These are phyloP conservation scores for Nannochloris sp. DNA, from an alignment of 139 green algal genomes.

Conservation along the genomic window DNA sequence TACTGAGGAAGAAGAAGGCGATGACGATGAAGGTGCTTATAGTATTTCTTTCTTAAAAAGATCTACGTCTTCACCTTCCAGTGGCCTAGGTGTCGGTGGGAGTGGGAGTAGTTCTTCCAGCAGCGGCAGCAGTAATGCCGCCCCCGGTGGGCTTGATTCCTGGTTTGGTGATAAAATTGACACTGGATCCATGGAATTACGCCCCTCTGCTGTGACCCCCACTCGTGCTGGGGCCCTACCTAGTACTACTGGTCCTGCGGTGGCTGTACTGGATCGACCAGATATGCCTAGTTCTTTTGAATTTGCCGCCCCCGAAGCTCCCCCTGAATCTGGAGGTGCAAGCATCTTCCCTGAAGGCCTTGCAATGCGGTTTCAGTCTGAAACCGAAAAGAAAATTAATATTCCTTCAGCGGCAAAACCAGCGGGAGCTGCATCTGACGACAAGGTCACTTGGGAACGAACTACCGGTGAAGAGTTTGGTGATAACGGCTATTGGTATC, in stretches of 20 bases:
- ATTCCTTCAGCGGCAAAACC: background rate
- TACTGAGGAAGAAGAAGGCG: background rate
- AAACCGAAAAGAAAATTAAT: background rate
- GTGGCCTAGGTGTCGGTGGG: no score
- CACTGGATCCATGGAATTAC: conserved; percentile 10
- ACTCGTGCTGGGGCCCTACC: background rate
- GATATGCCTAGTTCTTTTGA: conserved; percentile 1
- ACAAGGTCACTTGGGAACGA: conserved; percentile 33
- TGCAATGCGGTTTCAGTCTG: conserved; percentile 16
- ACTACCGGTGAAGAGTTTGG: conserved; percentile 58
- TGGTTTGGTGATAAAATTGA: conserved; percentile 37
- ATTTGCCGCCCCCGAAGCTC: conserved; percentile 14
- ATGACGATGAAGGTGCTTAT: background rate
- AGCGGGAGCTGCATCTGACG: background rate
- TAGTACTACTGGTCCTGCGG: background rate
- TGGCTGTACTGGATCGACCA: conserved; percentile 15
- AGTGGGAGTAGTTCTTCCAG: no score
- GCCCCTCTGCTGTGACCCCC: background rate
- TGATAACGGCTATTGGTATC: conserved; percentile 70
- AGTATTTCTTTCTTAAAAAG: background rate
- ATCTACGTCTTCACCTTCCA: background rate
- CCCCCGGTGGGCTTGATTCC: no score
- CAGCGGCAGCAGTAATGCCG: no score
- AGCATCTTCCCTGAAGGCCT: conserved; percentile 14
- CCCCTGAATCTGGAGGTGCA: background rate